Evolutionary conservation across 2,329 filamentous ascomycete genomes (phyloP).

Genomic region (Paecilomyces variotii): DNA sequence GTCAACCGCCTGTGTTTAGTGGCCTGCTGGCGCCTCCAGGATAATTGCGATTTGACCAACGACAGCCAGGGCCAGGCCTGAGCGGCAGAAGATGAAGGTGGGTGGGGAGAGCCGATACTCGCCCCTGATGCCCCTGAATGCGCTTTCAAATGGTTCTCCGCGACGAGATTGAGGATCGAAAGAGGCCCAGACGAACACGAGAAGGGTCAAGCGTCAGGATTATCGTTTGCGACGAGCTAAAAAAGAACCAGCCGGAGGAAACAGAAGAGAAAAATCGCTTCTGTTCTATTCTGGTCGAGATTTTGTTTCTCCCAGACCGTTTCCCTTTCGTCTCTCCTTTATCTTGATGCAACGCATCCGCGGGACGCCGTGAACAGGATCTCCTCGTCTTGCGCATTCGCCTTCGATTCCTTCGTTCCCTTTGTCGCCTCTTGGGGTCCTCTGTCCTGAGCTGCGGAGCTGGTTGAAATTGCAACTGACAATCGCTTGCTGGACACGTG

Average conservation of each 20-base stretch:
- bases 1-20: slow-evolving; percentile 5
- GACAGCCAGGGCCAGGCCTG: neutral
- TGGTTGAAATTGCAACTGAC: slow-evolving; percentile 5
- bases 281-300: neutral
- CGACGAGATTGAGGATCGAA: neutral
- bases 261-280: neutral
- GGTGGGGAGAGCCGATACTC: neutral
- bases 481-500: slow-evolving; percentile 18
- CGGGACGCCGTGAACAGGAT: neutral
- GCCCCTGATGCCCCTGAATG: slow-evolving; percentile 1
- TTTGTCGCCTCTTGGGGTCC: neutral
- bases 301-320: neutral
- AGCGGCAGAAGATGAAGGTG: slow-evolving; percentile 3
- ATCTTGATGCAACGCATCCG: neutral
- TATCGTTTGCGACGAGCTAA: neutral
- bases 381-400: neutral
- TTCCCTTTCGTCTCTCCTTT: neutral
- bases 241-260: neutral
- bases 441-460: slow-evolving; percentile 5
- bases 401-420: neutral
- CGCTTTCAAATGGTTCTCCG: neutral
- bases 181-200: neutral
- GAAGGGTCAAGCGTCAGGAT: neutral
- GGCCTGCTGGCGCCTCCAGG: slow-evolving; percentile 3
- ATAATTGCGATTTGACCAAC: slow-evolving; percentile 4